Conservation (phyloP, 345 rosid genomes). For the Gossypium rotundifolium region DNA sequence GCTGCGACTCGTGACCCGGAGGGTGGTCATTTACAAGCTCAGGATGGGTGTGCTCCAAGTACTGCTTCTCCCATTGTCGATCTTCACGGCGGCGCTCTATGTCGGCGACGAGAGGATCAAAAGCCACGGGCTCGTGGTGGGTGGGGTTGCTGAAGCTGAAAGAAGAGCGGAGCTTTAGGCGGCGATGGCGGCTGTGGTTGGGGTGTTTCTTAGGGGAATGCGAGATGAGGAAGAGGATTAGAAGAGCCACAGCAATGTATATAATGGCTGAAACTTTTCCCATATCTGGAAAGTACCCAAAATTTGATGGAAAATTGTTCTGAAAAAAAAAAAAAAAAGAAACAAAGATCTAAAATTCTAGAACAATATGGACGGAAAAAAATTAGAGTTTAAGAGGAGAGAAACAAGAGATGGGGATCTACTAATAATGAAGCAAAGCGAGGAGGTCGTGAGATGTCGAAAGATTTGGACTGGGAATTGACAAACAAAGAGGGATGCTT, state of each 20-base stretch:
- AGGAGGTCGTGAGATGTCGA: neutral
- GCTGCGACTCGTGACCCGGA: constrained; percentile 69
- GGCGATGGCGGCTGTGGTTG: constrained; percentile 36
- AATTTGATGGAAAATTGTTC: neutral
- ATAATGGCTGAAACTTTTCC: constrained; percentile 38
- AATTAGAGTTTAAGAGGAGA: neutral
- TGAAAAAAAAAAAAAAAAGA: neutral
- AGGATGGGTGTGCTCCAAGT: constrained; percentile 62
- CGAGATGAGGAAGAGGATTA: constrained; percentile 53
- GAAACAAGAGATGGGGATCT: neutral
- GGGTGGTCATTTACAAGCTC: constrained; percentile 37
- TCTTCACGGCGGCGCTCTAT: constrained; percentile 77
- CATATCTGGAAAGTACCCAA: constrained; percentile 17
- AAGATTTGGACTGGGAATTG: neutral
- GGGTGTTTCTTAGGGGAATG: constrained; percentile 38
- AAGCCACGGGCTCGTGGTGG: constrained; percentile 47
- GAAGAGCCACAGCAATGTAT: constrained; percentile 45
- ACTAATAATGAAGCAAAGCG: neutral
- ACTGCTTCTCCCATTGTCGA: constrained; percentile 76
- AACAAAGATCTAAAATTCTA: neutral
- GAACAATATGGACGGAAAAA: neutral
- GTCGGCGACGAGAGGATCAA: constrained; percentile 72
- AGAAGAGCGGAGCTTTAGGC: constrained; percentile 54
- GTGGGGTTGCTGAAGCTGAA: constrained; percentile 36
- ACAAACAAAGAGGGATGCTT: neutral